Evolutionary conservation across 2,329 filamentous ascomycete species (phyloP), one percentile per base, ranked within the genome.

Genomic region (Clarireedia homoeocarpa): DNA sequence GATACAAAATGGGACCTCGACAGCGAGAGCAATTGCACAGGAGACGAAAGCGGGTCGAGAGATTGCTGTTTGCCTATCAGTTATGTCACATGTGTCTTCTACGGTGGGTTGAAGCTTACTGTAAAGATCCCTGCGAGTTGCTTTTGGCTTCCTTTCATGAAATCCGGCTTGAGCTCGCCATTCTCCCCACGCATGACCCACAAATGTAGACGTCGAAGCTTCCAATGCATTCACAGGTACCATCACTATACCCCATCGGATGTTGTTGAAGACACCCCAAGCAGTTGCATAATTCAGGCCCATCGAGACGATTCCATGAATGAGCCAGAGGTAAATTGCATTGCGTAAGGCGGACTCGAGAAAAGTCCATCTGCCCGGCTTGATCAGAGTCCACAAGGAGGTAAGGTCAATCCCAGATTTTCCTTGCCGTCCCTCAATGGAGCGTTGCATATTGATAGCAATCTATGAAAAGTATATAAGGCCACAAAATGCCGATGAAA

Each of bases 191-290:
- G 70, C 70, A 61, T 89, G 85, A 0, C 85, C 84, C 15, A 87
- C 74, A 63, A 88, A 89, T 0, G 82, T 75, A 0, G 86, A 71
- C 0, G 82, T 75, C 0, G 85, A 85, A 2, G 81, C 80, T 67
- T 90, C 84, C 0, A 89, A 72, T 0, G 84, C 77, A 58, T 82
- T 78, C 82, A 0, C 82, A 0, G 85, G 85, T 0, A 89, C 84
- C 85, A 89, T 90, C 30, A 89, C 73, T 0, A 89, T 72, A 0
- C 85, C 86, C 85, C 85, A 89, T 14, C 85, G 77, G 44, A 89
- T 89, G 0, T 84, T 89, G 55, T 80, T 86, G 71, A 90, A 90
- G 9, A 89, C 74, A 1, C 84, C 82, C 85, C 85, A 90, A 0
- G 85, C 84, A 0, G 85, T 89, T 0, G 84, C 82, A 66, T 89